Conservation (phyloP, 1,284 basidiomycete species). For the Pseudozyma flocculosa region DNA sequence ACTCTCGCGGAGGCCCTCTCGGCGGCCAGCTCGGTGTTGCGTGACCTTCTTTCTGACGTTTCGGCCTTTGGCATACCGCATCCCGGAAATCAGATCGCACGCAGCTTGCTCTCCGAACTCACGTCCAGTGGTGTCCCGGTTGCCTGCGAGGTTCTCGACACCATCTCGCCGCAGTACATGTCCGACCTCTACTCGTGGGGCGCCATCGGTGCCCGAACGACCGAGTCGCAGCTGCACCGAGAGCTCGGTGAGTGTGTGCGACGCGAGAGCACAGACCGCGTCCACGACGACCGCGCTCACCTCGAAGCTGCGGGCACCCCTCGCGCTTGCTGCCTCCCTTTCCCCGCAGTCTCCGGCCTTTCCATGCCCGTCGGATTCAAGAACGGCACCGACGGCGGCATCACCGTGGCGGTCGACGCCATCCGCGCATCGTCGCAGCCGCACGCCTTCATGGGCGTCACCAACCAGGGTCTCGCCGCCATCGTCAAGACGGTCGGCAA, state of each 20-base stretch:
- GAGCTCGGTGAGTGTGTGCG: constrained; percentile 52
- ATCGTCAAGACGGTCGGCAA: constrained; percentile 96
- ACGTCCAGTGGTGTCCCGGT: constrained; percentile 86
- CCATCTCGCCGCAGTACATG: constrained; percentile 63
- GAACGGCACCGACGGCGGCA: constrained; percentile 91
- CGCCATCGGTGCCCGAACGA: constrained; percentile 94
- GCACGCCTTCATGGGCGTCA: constrained; percentile 58
- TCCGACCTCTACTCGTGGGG: constrained; percentile 85
- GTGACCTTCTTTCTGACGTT: constrained; percentile 26
- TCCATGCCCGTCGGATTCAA: constrained; percentile 76
- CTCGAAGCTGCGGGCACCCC: too few species aligned
- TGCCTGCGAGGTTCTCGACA: constrained; percentile 85
- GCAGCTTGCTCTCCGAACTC: constrained; percentile 84
- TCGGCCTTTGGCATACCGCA: too few species aligned
- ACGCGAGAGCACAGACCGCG: too few species aligned
- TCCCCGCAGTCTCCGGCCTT: constrained; percentile 43
- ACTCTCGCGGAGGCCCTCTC: too few species aligned
- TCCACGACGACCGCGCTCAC: too few species aligned
- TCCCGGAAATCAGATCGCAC: constrained; percentile 72
- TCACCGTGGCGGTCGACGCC: constrained; percentile 57
- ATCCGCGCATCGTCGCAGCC: constrained; percentile 52
- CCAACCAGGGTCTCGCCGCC: constrained; percentile 69
- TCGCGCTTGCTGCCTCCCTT: not conserved
- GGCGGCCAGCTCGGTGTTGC: too few species aligned
- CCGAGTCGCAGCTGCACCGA: constrained; percentile 63